Percentiles rank a stretch among this genome's conserved stretches.
phyloP scores from a whole-genome alignment of 306 rosid genomes.

The Senna siamea region DNA sequence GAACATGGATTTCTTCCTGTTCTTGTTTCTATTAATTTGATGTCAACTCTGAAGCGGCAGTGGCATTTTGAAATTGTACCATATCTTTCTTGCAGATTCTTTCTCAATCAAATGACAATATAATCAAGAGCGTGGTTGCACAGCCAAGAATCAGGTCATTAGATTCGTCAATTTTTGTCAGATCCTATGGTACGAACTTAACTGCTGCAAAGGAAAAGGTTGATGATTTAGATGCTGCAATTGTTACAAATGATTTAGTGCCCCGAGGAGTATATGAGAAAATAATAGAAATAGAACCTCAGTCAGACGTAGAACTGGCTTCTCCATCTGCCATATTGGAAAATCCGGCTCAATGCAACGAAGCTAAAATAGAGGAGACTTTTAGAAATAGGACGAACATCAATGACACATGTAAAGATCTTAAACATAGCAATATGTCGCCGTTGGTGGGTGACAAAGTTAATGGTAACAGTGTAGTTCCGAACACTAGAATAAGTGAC shows the following conservation, averaged over 20 bases:
- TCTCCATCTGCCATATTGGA: slow-evolving; percentile 12
- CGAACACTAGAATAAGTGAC: slow-evolving; percentile 4
- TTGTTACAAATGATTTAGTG: neutral
- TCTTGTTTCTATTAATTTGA: neutral
- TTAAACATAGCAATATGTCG: slow-evolving; percentile 1
- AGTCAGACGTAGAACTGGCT: slow-evolving; percentile 19
- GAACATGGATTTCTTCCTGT: neutral
- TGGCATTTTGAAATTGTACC: neutral
- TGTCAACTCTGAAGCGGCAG: neutral
- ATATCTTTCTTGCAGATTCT: slow-evolving; percentile 31
- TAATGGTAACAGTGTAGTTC: neutral
- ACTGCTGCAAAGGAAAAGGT: slow-evolving; percentile 21
- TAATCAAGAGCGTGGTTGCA: slow-evolving; percentile 5
- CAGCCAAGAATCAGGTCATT: neutral
- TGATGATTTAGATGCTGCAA: slow-evolving; percentile 16
- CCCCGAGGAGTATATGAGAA: slow-evolving; percentile 4
- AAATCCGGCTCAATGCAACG: slow-evolving; percentile 18
- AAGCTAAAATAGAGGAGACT: slow-evolving; percentile 23
- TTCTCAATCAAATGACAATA: slow-evolving; percentile 14
- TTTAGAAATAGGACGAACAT: slow-evolving; percentile 3
- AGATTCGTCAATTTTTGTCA: neutral
- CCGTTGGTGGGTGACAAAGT: slow-evolving; percentile 18
- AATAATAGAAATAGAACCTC: neutral
- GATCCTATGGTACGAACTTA: neutral
- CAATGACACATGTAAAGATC: slow-evolving; percentile 3